Percentiles rank a stretch among this genome's conserved stretches.
phyloP scores from a whole-genome alignment of 2,329 filamentous ascomycete species.

The Fusarium continuum region DNA sequence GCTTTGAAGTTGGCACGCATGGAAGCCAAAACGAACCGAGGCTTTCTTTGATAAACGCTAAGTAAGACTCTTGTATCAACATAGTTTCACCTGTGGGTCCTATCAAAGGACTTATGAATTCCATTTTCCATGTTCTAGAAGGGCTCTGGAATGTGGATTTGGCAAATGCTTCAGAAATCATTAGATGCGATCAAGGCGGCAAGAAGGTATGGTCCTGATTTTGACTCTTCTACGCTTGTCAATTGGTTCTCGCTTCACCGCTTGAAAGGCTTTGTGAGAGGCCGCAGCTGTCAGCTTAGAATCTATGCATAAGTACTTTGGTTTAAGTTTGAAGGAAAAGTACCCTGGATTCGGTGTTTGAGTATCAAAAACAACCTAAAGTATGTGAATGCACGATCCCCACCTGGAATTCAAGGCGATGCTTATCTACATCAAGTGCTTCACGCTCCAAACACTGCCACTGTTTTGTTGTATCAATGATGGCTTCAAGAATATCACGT shows the following conservation, averaged over 20 bases:
- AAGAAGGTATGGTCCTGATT: neutral
- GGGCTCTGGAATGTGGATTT: slow-evolving; percentile 4
- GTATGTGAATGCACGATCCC: neutral
- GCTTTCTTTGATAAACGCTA: neutral
- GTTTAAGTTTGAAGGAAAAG: neutral
- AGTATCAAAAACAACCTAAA: neutral
- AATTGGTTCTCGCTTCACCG: neutral
- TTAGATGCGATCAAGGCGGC: too few relatives aligned
- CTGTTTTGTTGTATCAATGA: neutral
- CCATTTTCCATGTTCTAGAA: slow-evolving; percentile 17
- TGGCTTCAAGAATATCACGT: neutral
- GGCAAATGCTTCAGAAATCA: neutral
- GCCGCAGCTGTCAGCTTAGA: neutral
- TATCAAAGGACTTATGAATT: neutral
- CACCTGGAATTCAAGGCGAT: neutral
- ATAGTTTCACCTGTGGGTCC: slow-evolving; percentile 25
- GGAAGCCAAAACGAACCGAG: slow-evolving; percentile 5
- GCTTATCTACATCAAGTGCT: neutral
- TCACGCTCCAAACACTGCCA: neutral
- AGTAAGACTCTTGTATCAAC: slow-evolving; percentile 12
- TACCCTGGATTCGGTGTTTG: neutral
- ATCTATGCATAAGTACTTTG: neutral
- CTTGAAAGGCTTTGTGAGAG: neutral
- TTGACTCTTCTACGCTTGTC: neutral
- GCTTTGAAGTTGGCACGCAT: neutral